These are phyloP conservation scores for Corynascus novoguineensis DNA, from an alignment of 495 filamentous ascomycete genomes.

Conservation along the genomic window DNA sequence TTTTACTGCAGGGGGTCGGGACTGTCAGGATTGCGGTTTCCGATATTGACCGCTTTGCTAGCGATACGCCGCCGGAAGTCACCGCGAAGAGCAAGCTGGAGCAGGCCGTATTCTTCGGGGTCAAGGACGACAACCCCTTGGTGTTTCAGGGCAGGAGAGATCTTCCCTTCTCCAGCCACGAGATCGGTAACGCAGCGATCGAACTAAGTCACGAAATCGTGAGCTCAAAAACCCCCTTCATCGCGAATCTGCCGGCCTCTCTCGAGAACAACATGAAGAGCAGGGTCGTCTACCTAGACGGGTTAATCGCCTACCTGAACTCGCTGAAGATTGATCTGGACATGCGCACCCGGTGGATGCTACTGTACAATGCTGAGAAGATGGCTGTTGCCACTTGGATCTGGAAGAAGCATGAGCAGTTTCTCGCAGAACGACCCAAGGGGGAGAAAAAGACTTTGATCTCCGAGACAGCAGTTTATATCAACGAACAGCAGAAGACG, in stretches of 20 bases:
- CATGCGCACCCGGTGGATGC: constrained; percentile 61
- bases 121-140: constrained; percentile 70
- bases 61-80: constrained; percentile 47
- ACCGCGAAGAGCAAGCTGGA: constrained; percentile 85
- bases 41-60: constrained; percentile 48
- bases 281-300: constrained; percentile 61
- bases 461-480: constrained; percentile 59
- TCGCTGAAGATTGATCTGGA: constrained; percentile 51
- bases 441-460: constrained; percentile 54
- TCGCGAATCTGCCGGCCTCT: constrained; percentile 63
- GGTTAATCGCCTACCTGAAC: constrained; percentile 64
- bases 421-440: constrained; percentile 38
- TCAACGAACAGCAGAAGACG: constrained; percentile 66
- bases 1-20: constrained; percentile 75
- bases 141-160: constrained; percentile 63
- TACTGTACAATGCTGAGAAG: constrained; percentile 89
- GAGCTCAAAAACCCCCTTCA: constrained; percentile 63
- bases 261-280: constrained; percentile 73
- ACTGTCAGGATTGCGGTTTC: constrained; percentile 64
- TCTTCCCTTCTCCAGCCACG: constrained; percentile 55
- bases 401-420: constrained; percentile 69
- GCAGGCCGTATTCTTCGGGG: constrained; percentile 89
- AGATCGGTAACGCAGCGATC: constrained; percentile 73
- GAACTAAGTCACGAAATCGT: constrained; percentile 78
- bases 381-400: constrained; percentile 75